These are phyloP conservation scores for Coemansia nantahalensis DNA, from an alignment of 192 early-diverging fungal species.

Conservation along the genomic window DNA sequence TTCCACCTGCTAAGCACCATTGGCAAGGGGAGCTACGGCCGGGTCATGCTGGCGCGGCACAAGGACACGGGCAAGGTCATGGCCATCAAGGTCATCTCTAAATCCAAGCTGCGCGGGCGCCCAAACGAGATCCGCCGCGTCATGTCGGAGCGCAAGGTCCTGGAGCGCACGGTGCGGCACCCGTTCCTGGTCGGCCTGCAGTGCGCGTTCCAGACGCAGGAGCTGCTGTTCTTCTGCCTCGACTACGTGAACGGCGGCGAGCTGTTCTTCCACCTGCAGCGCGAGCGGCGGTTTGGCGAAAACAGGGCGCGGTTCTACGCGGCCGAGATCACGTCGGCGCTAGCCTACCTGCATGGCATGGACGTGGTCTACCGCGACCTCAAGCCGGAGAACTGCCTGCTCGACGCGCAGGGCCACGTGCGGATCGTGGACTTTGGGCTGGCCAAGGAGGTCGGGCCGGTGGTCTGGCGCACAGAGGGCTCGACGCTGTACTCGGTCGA, in stretches of 20 bases:
- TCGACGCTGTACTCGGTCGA: too few species aligned
- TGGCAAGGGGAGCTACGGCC: slow-evolving; percentile 75
- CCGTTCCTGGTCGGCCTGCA: slow-evolving; percentile 72
- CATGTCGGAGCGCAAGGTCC: slow-evolving; percentile 64
- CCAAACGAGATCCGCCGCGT: slow-evolving; percentile 64
- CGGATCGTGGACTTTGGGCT: slow-evolving; percentile 87
- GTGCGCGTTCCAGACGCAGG: slow-evolving; percentile 71
- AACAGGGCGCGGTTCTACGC: slow-evolving; percentile 61
- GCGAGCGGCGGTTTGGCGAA: slow-evolving; percentile 60
- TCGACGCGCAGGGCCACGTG: slow-evolving; percentile 74
- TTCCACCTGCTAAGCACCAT: slow-evolving; percentile 73
- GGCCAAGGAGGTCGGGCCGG: slow-evolving; percentile 67
- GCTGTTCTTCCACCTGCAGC: slow-evolving; percentile 70
- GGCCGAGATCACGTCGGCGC: slow-evolving; percentile 50
- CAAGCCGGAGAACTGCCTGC: slow-evolving; percentile 69
- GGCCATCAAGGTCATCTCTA: slow-evolving; percentile 75
- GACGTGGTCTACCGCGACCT: slow-evolving; percentile 67
- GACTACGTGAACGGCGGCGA: slow-evolving; percentile 78
- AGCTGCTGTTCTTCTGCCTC: slow-evolving; percentile 70
- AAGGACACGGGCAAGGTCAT: slow-evolving; percentile 65
- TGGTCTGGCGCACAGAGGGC: slow-evolving; percentile 78
- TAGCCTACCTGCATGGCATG: slow-evolving; percentile 58
- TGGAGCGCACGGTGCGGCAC: slow-evolving; percentile 52
- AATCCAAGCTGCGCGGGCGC: slow-evolving; percentile 63
- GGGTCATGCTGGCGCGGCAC: slow-evolving; percentile 71